Percentiles rank a stretch among this genome's conserved stretches.
Conservation (phyloP, 306 rosid species). For the Vigna radiata region DNA sequence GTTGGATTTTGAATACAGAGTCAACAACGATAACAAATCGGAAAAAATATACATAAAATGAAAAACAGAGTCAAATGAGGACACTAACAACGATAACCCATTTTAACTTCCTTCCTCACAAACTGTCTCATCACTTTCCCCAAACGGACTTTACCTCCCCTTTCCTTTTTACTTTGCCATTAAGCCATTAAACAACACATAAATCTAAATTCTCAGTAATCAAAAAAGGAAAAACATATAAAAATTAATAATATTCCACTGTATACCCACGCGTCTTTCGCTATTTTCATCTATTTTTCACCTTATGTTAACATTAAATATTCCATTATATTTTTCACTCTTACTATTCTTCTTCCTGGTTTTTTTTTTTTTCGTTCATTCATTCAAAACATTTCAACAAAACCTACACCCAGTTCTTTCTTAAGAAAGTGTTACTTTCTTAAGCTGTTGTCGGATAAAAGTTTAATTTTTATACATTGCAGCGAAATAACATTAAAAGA, state of each 20-base stretch:
- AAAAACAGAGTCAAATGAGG: conserved; percentile 27
- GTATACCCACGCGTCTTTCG: background rate
- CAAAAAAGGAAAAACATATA: background rate
- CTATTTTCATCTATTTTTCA: background rate
- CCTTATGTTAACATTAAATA: background rate
- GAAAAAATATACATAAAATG: background rate
- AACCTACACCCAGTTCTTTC: background rate
- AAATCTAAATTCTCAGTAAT: background rate
- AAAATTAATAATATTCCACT: background rate
- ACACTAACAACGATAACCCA: background rate
- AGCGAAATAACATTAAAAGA: background rate
- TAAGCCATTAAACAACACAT: conserved; percentile 5
- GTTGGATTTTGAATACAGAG: background rate
- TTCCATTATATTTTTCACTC: background rate
- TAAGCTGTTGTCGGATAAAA: too few relatives aligned
- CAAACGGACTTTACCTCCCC: background rate
- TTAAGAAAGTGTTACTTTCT: too few relatives aligned
- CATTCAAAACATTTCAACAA: background rate
- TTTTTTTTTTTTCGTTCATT: too few relatives aligned
- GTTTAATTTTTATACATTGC: background rate
- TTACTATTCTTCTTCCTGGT: background rate
- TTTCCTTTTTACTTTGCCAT: conserved; percentile 3
- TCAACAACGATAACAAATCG: background rate
- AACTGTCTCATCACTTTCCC: conserved; percentile 26
- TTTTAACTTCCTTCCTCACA: conserved; percentile 9